Conservation (phyloP, 441 rosid species). For the Arabidopsis lyrata region DNA sequence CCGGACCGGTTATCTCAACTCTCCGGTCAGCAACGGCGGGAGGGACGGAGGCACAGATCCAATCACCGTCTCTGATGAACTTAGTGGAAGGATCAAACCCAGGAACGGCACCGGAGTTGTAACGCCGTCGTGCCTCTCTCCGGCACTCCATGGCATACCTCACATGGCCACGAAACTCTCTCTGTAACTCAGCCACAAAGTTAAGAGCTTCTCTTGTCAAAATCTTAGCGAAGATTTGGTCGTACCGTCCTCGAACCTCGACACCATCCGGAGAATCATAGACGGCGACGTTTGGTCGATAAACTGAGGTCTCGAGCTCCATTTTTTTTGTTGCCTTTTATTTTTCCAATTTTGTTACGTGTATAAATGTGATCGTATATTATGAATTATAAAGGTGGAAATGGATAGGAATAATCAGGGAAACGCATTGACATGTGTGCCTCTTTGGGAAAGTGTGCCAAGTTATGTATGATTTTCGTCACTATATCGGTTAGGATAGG, state of each 20-base stretch:
- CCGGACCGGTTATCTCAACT: constrained; percentile 94
- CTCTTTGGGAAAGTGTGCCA: constrained; percentile 41
- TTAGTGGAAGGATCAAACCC: constrained; percentile 84
- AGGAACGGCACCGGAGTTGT: constrained; percentile 62
- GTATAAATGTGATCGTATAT: constrained; percentile 15
- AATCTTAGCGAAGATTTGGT: constrained; percentile 64
- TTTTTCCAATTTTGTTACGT: constrained; percentile 1
- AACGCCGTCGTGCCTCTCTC: constrained; percentile 62
- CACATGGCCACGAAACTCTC: constrained; percentile 71
- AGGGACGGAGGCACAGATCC: constrained; percentile 80
- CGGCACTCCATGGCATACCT: constrained; percentile 87
- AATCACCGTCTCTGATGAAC: constrained; percentile 70
- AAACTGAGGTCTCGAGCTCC: constrained; percentile 44
- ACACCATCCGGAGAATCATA: constrained; percentile 79
- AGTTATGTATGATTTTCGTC: constrained; percentile 41
- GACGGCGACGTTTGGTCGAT: constrained; percentile 41
- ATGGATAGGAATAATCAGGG: constrained; percentile 45
- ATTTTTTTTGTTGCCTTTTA: constrained; percentile 1
- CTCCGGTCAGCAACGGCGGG: constrained; percentile 75
- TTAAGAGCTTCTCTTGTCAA: constrained; percentile 76
- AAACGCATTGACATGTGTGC: constrained; percentile 44
- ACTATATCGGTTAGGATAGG: constrained; percentile 35
- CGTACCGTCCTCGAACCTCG: constrained; percentile 77
- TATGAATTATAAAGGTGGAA: constrained; percentile 43
- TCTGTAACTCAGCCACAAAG: constrained; percentile 78